Percentiles rank a stretch among this genome's conserved stretches.
Evolutionary conservation across 1,284 basidiomycete species (phyloP).

Genomic region (Cryptococcus sp.): DNA sequence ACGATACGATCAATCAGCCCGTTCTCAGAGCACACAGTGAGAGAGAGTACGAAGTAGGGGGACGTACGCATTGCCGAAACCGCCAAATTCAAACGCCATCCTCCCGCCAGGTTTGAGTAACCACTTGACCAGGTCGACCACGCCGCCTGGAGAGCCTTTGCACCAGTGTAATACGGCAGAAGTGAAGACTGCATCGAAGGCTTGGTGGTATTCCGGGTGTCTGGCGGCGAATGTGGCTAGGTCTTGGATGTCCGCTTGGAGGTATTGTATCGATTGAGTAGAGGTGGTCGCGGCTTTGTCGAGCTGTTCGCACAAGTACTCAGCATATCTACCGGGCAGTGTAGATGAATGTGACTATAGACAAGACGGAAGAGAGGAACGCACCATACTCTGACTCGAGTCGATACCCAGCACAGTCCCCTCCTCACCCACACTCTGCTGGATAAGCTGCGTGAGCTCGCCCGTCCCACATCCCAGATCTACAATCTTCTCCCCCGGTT

Average conservation of each 20-base stretch:
- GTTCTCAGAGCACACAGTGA: slow-evolving; percentile 54
- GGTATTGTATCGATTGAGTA: slow-evolving; percentile 57
- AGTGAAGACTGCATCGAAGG: slow-evolving; percentile 64
- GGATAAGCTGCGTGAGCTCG: slow-evolving; percentile 66
- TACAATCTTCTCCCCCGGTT: slow-evolving; percentile 67
- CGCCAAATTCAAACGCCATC: slow-evolving; percentile 75
- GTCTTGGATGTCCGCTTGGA: slow-evolving; percentile 41
- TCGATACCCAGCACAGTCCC: slow-evolving; percentile 71
- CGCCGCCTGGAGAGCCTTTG: slow-evolving; percentile 67
- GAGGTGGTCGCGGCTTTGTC: slow-evolving; percentile 62
- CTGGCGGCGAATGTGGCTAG: slow-evolving; percentile 16
- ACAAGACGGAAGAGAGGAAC: slow-evolving; percentile 20
- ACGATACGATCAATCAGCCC: slow-evolving; percentile 59
- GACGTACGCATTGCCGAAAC: slow-evolving; percentile 55
- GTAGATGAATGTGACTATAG: not conserved
- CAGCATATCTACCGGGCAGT: no score
- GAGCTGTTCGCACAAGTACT: slow-evolving; percentile 55
- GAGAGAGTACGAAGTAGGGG: no score
- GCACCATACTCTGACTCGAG: slow-evolving; percentile 70
- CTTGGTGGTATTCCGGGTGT: slow-evolving; percentile 26
- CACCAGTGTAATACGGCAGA: slow-evolving; percentile 84
- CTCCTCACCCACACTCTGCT: slow-evolving; percentile 58
- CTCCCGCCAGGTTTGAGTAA: slow-evolving; percentile 69
- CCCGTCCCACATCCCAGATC: slow-evolving; percentile 84
- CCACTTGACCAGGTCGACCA: slow-evolving; percentile 62